Base-by-base conservation (phyloP, 2,329 filamentous ascomycete species). In the Ciborinia camelliae region DNA sequence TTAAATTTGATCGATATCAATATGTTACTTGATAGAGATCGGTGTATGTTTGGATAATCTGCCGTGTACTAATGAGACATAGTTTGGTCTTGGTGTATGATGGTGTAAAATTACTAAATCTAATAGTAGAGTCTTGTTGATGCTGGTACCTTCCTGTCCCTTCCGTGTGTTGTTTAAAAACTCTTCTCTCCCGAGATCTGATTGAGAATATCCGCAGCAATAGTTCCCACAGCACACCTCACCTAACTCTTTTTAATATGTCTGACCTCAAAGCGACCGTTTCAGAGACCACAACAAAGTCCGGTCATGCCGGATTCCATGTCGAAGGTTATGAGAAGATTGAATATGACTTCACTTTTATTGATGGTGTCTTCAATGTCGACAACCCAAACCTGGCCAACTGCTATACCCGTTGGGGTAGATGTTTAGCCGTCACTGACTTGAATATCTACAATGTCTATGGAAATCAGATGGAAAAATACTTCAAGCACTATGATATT, bases 281-380 rank as follows among this genome's bases (percentile, higher is more conserved):
- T 68, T 77, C 80, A 67, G 83, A 88, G 77, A 90, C 86, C 67
- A 77, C 81, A 70, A 79, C 81, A 9, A 63, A 67, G 4, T 68
- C 72, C 28, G 62, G 62, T 18, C 72, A 74, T 55, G 58, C 55
- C 66, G 88, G 88, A 45, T 90, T 90, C 77, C 85, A 88, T 69
- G 87, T 90, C 67, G 84, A 86, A 70, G 88, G 88, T 30, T 90
- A 89, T 71, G 88, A 91, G 80, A 90, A 89, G 80, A 90, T 90
- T 73, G 84, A 89, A 73, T 90, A 90, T 74, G 87, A 90, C 76
- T 91, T 91, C 75, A 85, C 86, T 63, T 90, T 91, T 76, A 81
- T 90, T 54, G 88, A 91, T 70, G 85, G 83, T 55, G 81, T 91
- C 64, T 90, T 91, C 76, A 78, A 89, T 73, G 71, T 79, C 50